phyloP scores from a whole-genome alignment of 1,284 basidiomycete genomes.

The Cryptococcus sp. region DNA sequence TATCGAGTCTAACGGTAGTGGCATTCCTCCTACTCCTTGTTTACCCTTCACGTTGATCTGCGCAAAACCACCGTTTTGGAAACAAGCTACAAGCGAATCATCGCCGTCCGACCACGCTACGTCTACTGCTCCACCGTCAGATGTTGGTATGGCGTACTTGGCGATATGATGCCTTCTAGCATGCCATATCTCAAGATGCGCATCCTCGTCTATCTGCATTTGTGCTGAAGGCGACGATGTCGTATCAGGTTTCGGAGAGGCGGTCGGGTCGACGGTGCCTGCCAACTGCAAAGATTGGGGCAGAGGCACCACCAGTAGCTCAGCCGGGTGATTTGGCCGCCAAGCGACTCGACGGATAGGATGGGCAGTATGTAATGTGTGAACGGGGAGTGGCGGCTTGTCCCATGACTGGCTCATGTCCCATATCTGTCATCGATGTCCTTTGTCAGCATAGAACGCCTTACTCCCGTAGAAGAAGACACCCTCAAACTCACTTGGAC shows the following conservation, averaged over 20 bases:
- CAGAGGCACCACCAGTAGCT: conserved; percentile 60
- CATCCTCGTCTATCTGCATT: conserved; percentile 28
- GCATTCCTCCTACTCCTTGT: conserved; percentile 4
- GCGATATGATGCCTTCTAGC: conserved; percentile 76
- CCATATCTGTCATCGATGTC: conserved; percentile 64
- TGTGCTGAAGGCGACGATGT: not conserved
- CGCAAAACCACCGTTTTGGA: conserved; percentile 74
- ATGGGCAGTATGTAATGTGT: conserved; percentile 72
- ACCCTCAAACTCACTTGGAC: conserved; percentile 64
- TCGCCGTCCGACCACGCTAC: conserved; percentile 66
- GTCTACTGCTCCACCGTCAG: conserved; percentile 56
- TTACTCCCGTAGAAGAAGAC: not conserved
- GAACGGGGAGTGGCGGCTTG: conserved; percentile 60
- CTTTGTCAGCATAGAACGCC: not conserved
- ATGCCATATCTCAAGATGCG: conserved; percentile 79
- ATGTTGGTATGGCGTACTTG: conserved; percentile 67
- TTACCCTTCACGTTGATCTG: conserved; percentile 66
- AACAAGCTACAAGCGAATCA: conserved; percentile 72
- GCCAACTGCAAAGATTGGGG: conserved; percentile 16
- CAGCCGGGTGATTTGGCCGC: conserved; percentile 77
- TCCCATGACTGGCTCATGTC: conserved; percentile 62
- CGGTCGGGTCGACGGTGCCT: not conserved
- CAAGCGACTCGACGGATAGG: conserved; percentile 73
- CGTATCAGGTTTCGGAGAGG: conserved; percentile 2
- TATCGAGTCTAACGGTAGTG: conserved; percentile 64